Conservation (phyloP, 441 rosid genomes). For the Erodium trifolium region DNA sequence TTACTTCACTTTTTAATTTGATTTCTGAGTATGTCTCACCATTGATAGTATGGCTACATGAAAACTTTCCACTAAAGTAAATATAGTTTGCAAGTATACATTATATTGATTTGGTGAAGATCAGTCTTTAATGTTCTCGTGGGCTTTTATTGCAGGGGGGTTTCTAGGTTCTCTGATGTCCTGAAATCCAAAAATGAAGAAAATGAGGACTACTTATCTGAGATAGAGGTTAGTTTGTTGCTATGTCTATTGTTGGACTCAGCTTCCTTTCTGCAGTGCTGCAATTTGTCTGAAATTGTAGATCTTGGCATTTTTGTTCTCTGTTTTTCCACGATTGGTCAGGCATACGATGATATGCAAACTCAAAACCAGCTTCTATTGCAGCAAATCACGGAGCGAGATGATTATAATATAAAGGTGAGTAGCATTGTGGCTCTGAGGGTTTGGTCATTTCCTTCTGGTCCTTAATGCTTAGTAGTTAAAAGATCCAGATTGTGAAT, state of each 20-base stretch:
- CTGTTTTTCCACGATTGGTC: constrained; percentile 47
- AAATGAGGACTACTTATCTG: constrained; percentile 83
- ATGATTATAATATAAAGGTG: constrained; percentile 98
- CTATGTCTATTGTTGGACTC: constrained; percentile 11
- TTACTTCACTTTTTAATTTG: not conserved
- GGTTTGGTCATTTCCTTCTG: not conserved
- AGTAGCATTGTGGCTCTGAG: constrained; percentile 2
- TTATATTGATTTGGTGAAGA: not conserved
- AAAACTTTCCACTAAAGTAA: not conserved
- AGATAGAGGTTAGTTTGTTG: constrained; percentile 67
- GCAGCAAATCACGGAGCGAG: constrained; percentile 93
- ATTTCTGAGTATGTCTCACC: constrained; percentile 3
- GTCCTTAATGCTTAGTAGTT: not conserved
- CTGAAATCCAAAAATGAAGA: constrained; percentile 84
- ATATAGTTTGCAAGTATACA: not conserved
- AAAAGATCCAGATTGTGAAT: not conserved
- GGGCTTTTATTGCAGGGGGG: constrained; percentile 50
- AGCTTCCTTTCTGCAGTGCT: constrained; percentile 2
- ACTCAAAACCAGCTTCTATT: constrained; percentile 88
- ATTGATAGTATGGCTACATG: not conserved
- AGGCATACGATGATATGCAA: constrained; percentile 91
- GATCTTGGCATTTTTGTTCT: constrained; percentile 26
- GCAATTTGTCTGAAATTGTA: constrained; percentile 21
- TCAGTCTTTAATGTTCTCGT: constrained; percentile 14
- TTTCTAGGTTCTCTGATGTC: constrained; percentile 43